A percentile compares a stretch with the other conserved stretches of the same genome.
Conservation (phyloP, 805 yeast species). For the Danielia reshetovae region DNA sequence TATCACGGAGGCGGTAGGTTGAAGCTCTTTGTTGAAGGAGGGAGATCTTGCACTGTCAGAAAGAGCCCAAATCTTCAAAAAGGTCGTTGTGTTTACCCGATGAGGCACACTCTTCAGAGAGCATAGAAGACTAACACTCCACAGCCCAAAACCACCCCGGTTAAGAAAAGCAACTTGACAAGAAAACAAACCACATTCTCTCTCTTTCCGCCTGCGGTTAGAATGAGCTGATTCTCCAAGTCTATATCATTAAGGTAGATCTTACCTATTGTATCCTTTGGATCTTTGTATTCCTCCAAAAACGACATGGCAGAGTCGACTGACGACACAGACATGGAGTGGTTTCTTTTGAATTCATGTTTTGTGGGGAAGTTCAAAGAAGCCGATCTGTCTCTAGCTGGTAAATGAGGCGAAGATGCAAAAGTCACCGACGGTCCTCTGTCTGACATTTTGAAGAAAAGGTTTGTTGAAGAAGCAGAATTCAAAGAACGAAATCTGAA, state of each 20-base stretch:
- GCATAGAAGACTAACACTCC: slow-evolving; percentile 36
- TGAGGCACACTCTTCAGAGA: slow-evolving; percentile 11
- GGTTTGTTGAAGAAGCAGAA: too few relatives aligned
- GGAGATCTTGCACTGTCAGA: neutral
- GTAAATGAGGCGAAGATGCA: neutral
- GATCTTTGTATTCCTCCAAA: slow-evolving; percentile 8
- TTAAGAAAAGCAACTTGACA: slow-evolving; percentile 26
- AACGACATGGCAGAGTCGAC: slow-evolving; percentile 15
- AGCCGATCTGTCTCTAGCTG: slow-evolving; percentile 3
- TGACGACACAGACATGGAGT: slow-evolving; percentile 22
- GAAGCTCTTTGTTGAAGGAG: neutral
- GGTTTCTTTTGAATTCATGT: slow-evolving; percentile 20
- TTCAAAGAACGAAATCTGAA: too few relatives aligned
- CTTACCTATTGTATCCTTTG: slow-evolving; percentile 15
- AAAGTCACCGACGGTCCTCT: neutral
- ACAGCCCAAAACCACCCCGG: slow-evolving; percentile 28
- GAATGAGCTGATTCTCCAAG: slow-evolving; percentile 34
- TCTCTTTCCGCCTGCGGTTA: slow-evolving; percentile 35
- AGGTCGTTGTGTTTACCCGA: neutral
- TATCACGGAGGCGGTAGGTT: slow-evolving; percentile 2
- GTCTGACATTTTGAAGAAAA: too few relatives aligned
- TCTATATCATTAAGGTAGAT: slow-evolving; percentile 28
- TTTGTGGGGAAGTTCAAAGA: slow-evolving; percentile 2
- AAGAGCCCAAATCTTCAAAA: neutral
- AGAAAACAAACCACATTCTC: slow-evolving; percentile 31